Evolutionary conservation across 1,284 basidiomycete species (phyloP), one percentile per base, ranked within the genome.

Genomic region (Chiua sp.): DNA sequence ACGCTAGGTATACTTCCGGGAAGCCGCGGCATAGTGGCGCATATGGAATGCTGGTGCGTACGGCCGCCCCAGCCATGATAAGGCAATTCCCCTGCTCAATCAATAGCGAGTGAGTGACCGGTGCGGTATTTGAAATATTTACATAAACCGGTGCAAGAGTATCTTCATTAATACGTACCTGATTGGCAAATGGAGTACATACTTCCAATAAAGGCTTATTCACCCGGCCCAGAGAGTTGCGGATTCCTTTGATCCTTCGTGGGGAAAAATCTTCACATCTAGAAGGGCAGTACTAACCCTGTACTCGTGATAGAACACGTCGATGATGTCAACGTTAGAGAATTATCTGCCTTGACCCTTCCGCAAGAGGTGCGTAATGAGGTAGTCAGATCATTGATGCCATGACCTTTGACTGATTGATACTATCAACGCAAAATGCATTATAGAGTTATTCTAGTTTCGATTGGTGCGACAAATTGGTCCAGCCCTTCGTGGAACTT

Each of bases 101-200:
- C n/a, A n/a, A n/a, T n/a, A n/a, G n/a, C n/a, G n/a, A n/a, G n/a
- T n/a, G n/a, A n/a, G n/a, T n/a, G n/a, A n/a, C n/a, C n/a, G n/a
- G n/a, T n/a, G n/a, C n/a, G n/a, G n/a, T n/a, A n/a, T n/a, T n/a
- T n/a, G n/a, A 87, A 59, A 91, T 99, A 37, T 88, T 99, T 70
- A 84, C n/a, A n/a, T n/a, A n/a, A 94, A 51, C 83, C 92, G 47
- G 96, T 99, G 0, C 97, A 99, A 75, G 93, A 97, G 68, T 89
- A 91, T 67, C 97, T 97, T 3, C 94, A 99, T 75, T n/a, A n/a
- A n/a, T 98, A 98, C 75, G 99, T 98, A 96, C 98, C 97, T 0
- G 90, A 96, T 65, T 96, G 92, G 91, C 98, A 99, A 75, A 92
- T 98, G 87, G 93, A 96, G 85, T 22, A 54, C 37, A 35, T 15